phyloP scores from a whole-genome alignment of 768 basidiomycete species.

The Serendipita sp. region DNA sequence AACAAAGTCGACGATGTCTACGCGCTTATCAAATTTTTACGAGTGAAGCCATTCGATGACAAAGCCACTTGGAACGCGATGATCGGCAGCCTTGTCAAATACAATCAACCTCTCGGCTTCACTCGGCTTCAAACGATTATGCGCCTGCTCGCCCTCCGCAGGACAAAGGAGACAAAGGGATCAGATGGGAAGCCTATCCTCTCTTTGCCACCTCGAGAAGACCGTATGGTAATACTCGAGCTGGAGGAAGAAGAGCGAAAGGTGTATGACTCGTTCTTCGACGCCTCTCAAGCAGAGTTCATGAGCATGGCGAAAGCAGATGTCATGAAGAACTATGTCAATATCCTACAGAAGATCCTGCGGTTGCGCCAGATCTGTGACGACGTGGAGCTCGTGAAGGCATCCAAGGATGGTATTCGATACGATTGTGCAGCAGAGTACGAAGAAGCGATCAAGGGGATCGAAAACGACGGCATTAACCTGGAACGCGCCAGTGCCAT shows the following conservation, averaged over 20 bases:
- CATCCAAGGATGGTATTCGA: slow-evolving; percentile 33
- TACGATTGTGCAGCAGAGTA: slow-evolving; percentile 44
- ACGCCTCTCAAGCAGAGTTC: slow-evolving; percentile 84
- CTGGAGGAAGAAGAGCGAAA: slow-evolving; percentile 67
- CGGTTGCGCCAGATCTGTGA: slow-evolving; percentile 96
- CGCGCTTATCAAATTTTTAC: slow-evolving; percentile 90
- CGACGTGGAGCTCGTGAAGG: slow-evolving; percentile 77
- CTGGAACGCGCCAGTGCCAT: slow-evolving; percentile 60
- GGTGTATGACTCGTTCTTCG: slow-evolving; percentile 80
- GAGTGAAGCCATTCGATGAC: slow-evolving; percentile 82
- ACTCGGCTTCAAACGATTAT: slow-evolving; percentile 92
- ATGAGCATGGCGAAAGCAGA: slow-evolving; percentile 77
- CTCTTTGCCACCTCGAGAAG: slow-evolving; percentile 75
- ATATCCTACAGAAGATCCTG: slow-evolving; percentile 89
- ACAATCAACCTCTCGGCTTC: slow-evolving; percentile 74
- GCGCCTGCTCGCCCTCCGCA: slow-evolving; percentile 88
- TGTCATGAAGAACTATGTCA: slow-evolving; percentile 96
- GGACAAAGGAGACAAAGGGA: slow-evolving; percentile 81
- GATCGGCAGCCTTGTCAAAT: slow-evolving; percentile 86
- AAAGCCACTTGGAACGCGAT: slow-evolving; percentile 85
- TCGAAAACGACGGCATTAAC: slow-evolving; percentile 65
- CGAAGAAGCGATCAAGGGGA: slow-evolving; percentile 62
- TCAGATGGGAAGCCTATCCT: slow-evolving; percentile 74
- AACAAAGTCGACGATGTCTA: slow-evolving; percentile 98
- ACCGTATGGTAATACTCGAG: slow-evolving; percentile 71